Conservation (phyloP, 352 stramenopile species). For the Pythium rhizo-oryzae region DNA sequence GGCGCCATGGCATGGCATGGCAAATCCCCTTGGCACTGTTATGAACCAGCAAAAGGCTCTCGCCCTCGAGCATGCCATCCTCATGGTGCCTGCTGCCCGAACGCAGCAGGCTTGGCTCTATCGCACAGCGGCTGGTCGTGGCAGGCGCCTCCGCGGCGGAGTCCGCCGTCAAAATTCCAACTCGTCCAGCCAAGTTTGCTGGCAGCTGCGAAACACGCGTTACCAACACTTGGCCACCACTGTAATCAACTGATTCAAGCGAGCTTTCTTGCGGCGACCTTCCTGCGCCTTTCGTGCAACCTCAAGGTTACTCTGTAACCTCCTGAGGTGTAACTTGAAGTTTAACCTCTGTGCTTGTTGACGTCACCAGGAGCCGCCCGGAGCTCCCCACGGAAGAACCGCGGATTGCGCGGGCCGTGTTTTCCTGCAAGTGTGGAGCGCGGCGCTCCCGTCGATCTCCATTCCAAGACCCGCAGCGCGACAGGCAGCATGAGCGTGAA, state of each 20-base stretch:
- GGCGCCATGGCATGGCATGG: not conserved
- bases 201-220: slow-evolving; percentile 14
- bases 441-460: no score
- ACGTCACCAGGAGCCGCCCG: slow-evolving; percentile 12
- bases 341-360: slow-evolving; percentile 22
- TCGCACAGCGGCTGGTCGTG: no score
- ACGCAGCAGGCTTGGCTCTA: no score
- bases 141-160: no score
- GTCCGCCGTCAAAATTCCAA: no score
- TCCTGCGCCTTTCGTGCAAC: slow-evolving; percentile 11
- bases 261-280: not conserved
- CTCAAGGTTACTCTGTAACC: slow-evolving; percentile 26
- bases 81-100: no score
- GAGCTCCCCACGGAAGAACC: not conserved
- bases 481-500: slow-evolving; percentile 51
- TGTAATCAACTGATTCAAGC: slow-evolving; percentile 16
- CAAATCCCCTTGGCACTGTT: not conserved
- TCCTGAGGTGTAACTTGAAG: slow-evolving; percentile 28
- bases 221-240: slow-evolving; percentile 1
- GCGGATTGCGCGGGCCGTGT: not conserved
- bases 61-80: no score
- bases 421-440: no score
- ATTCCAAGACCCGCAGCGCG: no score
- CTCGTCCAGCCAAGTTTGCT: not conserved
- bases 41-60: not conserved